A percentile compares a stretch with the other conserved stretches of the same genome.
These are phyloP conservation scores for Dothiorella sarmentorum DNA, from an alignment of 2,329 filamentous ascomycete species.

Conservation along the genomic window DNA sequence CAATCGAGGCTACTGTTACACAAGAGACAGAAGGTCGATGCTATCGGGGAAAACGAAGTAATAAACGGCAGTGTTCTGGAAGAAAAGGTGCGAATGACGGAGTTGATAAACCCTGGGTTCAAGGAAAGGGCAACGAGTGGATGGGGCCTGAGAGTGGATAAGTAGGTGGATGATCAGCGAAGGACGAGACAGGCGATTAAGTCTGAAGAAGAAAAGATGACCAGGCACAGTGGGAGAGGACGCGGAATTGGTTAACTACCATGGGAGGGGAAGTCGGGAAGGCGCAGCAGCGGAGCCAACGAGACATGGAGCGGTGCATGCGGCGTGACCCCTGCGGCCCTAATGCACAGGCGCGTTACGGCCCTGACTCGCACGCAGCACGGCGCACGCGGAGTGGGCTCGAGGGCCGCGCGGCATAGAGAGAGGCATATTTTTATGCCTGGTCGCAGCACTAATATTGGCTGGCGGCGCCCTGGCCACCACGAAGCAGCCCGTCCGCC, in stretches of 20 bases:
- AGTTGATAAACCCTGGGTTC: constrained; percentile 42
- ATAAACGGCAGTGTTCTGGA: constrained; percentile 29
- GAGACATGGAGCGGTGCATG: constrained; percentile 31
- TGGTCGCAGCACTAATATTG: constrained; percentile 30
- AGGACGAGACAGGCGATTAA: constrained; percentile 37
- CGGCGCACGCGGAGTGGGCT: constrained; percentile 15
- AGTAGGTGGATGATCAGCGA: constrained; percentile 39
- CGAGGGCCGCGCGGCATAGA: constrained; percentile 35
- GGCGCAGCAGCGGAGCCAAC: constrained; percentile 39
- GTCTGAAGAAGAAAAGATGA: constrained; percentile 43
- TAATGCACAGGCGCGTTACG: constrained; percentile 16
- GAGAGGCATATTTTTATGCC: constrained; percentile 31
- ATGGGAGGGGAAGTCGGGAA: constrained; percentile 24
- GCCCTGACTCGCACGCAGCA: constrained; percentile 19
- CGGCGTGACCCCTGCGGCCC: constrained; percentile 29
- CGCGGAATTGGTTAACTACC: constrained; percentile 34
- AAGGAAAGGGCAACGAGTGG: constrained; percentile 35
- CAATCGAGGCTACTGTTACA: constrained; percentile 30
- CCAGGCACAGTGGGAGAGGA: constrained; percentile 36
- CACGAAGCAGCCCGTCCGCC: constrained; percentile 9
- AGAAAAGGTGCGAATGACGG: constrained; percentile 37
- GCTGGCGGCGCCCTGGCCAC: constrained; percentile 12
- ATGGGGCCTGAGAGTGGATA: constrained; percentile 37
- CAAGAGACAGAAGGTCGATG: constrained; percentile 27
- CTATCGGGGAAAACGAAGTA: constrained; percentile 35